These are phyloP conservation scores for Aquilaria agallochum DNA, from an alignment of 441 rosid species.

Conservation along the genomic window DNA sequence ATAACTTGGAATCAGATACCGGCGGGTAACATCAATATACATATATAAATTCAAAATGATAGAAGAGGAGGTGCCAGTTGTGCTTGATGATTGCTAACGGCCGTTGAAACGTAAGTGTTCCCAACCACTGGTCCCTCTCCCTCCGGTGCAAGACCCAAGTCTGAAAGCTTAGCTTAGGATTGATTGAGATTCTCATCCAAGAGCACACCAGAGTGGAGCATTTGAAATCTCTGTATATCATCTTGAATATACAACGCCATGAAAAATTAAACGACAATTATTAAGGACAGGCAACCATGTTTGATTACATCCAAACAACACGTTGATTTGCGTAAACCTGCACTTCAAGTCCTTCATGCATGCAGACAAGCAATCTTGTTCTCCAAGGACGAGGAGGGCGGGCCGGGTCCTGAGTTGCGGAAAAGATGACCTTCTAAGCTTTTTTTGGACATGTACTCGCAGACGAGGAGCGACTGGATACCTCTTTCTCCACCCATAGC, in stretches of 20 bases:
- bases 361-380: conserved; percentile 58
- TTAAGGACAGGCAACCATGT: neutral
- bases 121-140: conserved; percentile 59
- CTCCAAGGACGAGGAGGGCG: conserved; percentile 61
- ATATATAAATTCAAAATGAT: neutral
- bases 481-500: conserved; percentile 66
- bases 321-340: conserved; percentile 31
- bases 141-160: conserved; percentile 90
- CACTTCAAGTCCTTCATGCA: conserved; percentile 63
- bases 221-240: conserved; percentile 82
- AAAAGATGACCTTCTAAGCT: conserved; percentile 87
- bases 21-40: conserved; percentile 1
- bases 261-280: neutral
- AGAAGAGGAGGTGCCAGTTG: no score
- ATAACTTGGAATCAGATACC: neutral
- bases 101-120: conserved; percentile 79
- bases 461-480: conserved; percentile 70
- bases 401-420: conserved; percentile 15
- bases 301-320: no score
- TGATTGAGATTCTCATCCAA: conserved; percentile 50
- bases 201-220: conserved; percentile 54
- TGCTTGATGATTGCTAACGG: conserved; percentile 36
- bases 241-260: conserved; percentile 28
- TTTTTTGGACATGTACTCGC: conserved; percentile 71
- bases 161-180: conserved; percentile 56